phyloP scores from a whole-genome alignment of 176 grass and related monocot genomes.

The Canna indica region DNA sequence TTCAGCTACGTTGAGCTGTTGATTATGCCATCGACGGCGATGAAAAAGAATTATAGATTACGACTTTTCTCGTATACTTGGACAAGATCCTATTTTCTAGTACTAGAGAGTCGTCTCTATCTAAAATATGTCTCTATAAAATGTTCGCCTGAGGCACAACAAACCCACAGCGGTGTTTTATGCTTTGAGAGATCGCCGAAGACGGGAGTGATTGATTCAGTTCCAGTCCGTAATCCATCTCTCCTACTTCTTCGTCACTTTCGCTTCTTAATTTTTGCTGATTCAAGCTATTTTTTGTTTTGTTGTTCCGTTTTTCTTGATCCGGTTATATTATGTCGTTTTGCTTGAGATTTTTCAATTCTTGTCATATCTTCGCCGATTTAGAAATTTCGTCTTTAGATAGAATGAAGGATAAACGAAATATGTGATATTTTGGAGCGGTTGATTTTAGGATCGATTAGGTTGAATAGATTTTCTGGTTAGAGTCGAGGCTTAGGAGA shows the following conservation, averaged over 20 bases:
- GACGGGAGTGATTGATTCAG: not conserved
- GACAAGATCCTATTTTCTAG: too few relatives aligned
- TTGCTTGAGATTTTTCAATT: not conserved
- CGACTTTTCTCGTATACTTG: not conserved
- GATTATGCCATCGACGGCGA: too few relatives aligned
- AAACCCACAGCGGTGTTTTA: not conserved
- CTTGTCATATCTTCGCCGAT: not conserved
- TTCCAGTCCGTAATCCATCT: not conserved
- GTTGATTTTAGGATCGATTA: not conserved
- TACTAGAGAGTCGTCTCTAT: too few relatives aligned
- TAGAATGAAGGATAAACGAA: not conserved
- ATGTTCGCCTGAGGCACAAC: too few relatives aligned
- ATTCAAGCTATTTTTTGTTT: too few relatives aligned
- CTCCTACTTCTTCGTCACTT: too few relatives aligned
- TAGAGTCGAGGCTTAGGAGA: not conserved
- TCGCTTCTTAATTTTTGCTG: too few relatives aligned
- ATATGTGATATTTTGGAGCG: not conserved
- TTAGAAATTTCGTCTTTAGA: not conserved
- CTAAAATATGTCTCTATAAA: too few relatives aligned
- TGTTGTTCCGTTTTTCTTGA: too few relatives aligned
- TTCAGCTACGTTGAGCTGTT: too few relatives aligned
- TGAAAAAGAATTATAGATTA: not conserved
- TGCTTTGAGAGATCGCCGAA: not conserved
- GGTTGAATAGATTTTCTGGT: not conserved
- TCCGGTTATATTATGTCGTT: too few relatives aligned